Percentiles rank a stretch among this genome's conserved stretches.
Conservation (phyloP, 768 basidiomycete species). For the Phanerochaete sordida region DNA sequence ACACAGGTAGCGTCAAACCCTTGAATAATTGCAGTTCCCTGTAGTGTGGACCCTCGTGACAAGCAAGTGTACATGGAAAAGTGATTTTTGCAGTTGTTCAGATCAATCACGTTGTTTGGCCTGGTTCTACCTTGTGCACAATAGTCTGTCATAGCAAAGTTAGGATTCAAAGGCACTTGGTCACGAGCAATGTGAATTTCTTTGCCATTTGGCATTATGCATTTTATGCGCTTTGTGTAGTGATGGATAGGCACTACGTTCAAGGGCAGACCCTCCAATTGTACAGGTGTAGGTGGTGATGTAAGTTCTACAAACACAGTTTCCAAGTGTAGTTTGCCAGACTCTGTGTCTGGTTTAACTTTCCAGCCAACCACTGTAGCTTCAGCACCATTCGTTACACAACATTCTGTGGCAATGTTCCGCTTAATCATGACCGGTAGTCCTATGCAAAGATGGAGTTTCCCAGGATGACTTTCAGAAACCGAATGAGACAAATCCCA, state of each 20-base stretch:
- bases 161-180: conserved; percentile 18
- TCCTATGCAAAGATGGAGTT: conserved; percentile 13
- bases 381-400: conserved; percentile 25
- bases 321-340: conserved; percentile 11
- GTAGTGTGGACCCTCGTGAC: conserved; percentile 13
- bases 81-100: conserved; percentile 15
- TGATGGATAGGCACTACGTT: conserved; percentile 20
- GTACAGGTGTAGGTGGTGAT: conserved; percentile 3
- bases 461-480: conserved; percentile 15
- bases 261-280: conserved; percentile 16
- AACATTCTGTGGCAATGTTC: conserved; percentile 19
- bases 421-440: conserved; percentile 20
- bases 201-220: conserved; percentile 12
- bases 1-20: conserved; percentile 13
- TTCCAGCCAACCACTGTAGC: conserved; percentile 18
- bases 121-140: conserved; percentile 20
- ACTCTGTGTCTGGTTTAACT: neutral
- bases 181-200: conserved; percentile 5
- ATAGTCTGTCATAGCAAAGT: conserved; percentile 27
- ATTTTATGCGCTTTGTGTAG: conserved; percentile 5
- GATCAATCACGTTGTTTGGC: conserved; percentile 14
- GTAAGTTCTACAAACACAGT: conserved; percentile 20
- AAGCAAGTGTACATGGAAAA: conserved; percentile 21
- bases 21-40: conserved; percentile 18
- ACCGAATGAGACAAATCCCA: conserved; percentile 20